A percentile compares a stretch with the other conserved stretches of the same genome.
These are phyloP conservation scores for Vitis hybrid DNA, from an alignment of 177 flowering plant genomes.

Conservation along the genomic window DNA sequence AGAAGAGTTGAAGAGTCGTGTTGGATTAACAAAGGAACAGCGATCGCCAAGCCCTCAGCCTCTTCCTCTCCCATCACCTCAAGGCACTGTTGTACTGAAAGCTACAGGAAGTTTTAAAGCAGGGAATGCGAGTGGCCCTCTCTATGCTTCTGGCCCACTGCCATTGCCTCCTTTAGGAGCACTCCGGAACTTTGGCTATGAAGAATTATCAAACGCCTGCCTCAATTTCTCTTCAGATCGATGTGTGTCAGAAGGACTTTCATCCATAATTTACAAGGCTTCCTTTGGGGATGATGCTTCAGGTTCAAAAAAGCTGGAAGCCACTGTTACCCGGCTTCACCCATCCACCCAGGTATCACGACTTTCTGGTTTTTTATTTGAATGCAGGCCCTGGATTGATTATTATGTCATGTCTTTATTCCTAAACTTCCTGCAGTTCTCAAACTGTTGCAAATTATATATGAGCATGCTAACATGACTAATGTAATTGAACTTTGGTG, in stretches of 20 bases:
- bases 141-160: conserved; percentile 74
- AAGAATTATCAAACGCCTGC: conserved; percentile 78
- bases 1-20: conserved; percentile 49
- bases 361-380: neutral
- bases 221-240: conserved; percentile 72
- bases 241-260: conserved; percentile 79
- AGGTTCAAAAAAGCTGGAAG: conserved; percentile 65
- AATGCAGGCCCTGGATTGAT: neutral
- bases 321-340: conserved; percentile 83
- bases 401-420: too few relatives aligned
- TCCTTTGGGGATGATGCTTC: conserved; percentile 79
- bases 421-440: too few relatives aligned
- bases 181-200: conserved; percentile 58
- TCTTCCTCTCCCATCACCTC: conserved; percentile 91
- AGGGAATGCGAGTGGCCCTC: conserved; percentile 51
- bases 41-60: conserved; percentile 66
- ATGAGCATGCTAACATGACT: too few relatives aligned
- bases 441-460: too few relatives aligned
- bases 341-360: conserved; percentile 61
- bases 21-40: conserved; percentile 49
- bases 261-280: conserved; percentile 74
- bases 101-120: conserved; percentile 67
- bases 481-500: too few relatives aligned
- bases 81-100: conserved; percentile 42
- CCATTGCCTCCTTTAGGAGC: conserved; percentile 76